phyloP scores from a whole-genome alignment of 345 rosid species.

The Moricandia arvensis region DNA sequence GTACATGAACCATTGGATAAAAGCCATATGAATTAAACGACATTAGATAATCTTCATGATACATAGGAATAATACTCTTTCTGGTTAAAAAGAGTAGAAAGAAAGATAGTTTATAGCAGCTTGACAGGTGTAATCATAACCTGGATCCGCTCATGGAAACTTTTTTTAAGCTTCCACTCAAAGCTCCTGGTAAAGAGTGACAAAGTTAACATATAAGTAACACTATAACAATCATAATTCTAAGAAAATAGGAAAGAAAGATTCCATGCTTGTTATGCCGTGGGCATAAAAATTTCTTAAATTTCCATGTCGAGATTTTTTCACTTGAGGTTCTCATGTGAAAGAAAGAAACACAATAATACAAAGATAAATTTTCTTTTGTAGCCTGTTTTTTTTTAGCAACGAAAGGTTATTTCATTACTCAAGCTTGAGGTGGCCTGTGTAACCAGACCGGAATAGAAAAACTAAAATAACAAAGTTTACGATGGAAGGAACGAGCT shows the following conservation, averaged over 20 bases:
- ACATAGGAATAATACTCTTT: background rate
- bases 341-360: constrained; percentile 22
- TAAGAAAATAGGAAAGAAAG: too few relatives aligned
- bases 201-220: background rate
- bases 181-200: constrained; percentile 25
- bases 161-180: constrained; percentile 87
- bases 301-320: constrained; percentile 68
- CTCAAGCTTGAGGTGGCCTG: too few relatives aligned
- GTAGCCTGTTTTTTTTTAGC: background rate
- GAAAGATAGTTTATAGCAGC: background rate
- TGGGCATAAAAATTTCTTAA: constrained; percentile 42
- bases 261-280: background rate
- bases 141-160: constrained; percentile 94
- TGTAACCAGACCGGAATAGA: too few relatives aligned
- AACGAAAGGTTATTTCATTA: too few relatives aligned
- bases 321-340: constrained; percentile 62
- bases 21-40: background rate
- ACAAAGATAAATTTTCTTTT: background rate
- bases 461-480: too few relatives aligned
- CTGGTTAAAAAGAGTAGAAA: background rate
- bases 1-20: background rate
- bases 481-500: too few relatives aligned
- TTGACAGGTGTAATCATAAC: constrained; percentile 30
- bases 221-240: background rate
- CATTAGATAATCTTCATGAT: background rate